These are phyloP conservation scores for Arctostaphylos glauca DNA, from an alignment of 148 eudicot species.

Conservation along the genomic window DNA sequence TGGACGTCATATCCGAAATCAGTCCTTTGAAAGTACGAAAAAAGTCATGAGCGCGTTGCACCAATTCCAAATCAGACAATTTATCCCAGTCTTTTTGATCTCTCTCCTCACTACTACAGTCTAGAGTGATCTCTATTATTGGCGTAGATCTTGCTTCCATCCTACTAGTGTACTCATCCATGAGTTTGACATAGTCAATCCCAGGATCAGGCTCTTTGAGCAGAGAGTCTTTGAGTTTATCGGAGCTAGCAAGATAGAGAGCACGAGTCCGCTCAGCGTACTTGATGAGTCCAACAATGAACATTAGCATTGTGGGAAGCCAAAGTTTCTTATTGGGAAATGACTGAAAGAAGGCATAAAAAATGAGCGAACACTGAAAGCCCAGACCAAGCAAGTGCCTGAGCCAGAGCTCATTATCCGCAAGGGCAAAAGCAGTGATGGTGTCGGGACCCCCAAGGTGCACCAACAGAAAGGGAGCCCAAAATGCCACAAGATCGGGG, in stretches of 20 bases:
- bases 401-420: too few species aligned
- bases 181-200: conserved; percentile 40
- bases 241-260: conserved; percentile 28
- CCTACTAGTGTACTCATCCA: conserved; percentile 36
- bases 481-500: too few species aligned
- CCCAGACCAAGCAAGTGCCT: too few species aligned
- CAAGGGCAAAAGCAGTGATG: too few species aligned
- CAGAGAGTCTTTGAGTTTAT: conserved; percentile 27
- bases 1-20: conserved; percentile 44
- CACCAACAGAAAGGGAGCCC: too few species aligned
- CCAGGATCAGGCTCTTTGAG: conserved; percentile 40
- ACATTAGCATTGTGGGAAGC: too few species aligned
- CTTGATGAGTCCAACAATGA: too few species aligned
- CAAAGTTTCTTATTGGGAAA: too few species aligned
- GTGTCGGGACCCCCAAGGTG: too few species aligned
- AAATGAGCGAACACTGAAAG: too few species aligned
- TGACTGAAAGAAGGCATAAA: too few species aligned
- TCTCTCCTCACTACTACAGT: conserved; percentile 6
- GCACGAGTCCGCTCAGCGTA: too few species aligned
- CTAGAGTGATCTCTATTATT: conserved; percentile 14
- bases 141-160: conserved; percentile 26
- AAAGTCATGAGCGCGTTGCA: conserved; percentile 31
- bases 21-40: conserved; percentile 46
- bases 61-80: conserved; percentile 26
- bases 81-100: conserved; percentile 12